Base-by-base conservation (phyloP, 148 eudicot genomes). In the Agrostemma githago region DNA sequence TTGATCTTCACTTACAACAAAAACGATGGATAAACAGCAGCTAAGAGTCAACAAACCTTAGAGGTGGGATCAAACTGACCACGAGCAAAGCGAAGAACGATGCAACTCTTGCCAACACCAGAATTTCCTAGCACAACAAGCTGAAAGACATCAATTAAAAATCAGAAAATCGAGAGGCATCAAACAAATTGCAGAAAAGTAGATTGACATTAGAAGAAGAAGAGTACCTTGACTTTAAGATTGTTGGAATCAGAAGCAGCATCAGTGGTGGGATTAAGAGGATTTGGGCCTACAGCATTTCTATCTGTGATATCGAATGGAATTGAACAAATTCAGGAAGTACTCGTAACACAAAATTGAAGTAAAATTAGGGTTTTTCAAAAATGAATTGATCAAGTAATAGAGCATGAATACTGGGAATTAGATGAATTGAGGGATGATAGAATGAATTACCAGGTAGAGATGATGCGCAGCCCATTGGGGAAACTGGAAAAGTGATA, bases 1-100 rank as follows among this genome's bases (percentile, higher is more conserved):
- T n/a, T n/a, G n/a, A n/a, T n/a, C n/a, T n/a, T n/a, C n/a, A n/a
- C n/a, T n/a, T n/a, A n/a, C n/a, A n/a, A n/a, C n/a, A n/a, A n/a
- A n/a, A n/a, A n/a, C n/a, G n/a, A 26, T 26, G 34, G 34, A 26
- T 26, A 1, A 26, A 26, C 34, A 41, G 46, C 20, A 60, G 10
- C 40, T 5, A n/a, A 37, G 15, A 10, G 26, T 53, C 70, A 60
- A 58, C 74, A 4, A 71, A 91, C 98, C 97, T 94, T 94, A 16
- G 98, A 94, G 17, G 97, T 89, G 42, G 98, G 98, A 66, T 94
- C 98, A 79, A 94, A 94, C 75, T 94, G 98, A 70, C 98, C 98
- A 77, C 98, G 97, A 62, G 91, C 98, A 69, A 82, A 82, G 5
- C 84, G 81, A 26, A 82, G 81, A 70, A 82, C 80, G 46, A 82